Conservation (phyloP, 192 early-diverging fungal species). For the Pilaira anomala region DNA sequence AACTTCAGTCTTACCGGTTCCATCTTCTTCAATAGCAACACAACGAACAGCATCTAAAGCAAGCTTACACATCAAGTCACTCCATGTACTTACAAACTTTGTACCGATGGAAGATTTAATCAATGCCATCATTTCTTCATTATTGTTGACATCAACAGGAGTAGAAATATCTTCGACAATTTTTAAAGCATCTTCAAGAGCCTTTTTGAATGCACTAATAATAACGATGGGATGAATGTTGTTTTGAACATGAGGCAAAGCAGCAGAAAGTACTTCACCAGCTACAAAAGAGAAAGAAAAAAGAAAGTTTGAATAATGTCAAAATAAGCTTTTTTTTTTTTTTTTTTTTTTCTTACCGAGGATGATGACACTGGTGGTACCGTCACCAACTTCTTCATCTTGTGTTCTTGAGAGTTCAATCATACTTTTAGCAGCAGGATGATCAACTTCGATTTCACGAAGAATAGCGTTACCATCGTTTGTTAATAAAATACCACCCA, state of each 20-base stretch:
- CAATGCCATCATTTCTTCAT: slow-evolving; percentile 86
- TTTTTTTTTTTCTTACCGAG: slow-evolving; percentile 70
- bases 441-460: slow-evolving; percentile 98
- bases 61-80: slow-evolving; percentile 95
- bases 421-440: slow-evolving; percentile 99
- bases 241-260: slow-evolving; percentile 91
- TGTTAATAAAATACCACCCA: slow-evolving; percentile 98
- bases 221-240: slow-evolving; percentile 99
- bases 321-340: too few relatives aligned
- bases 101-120: slow-evolving; percentile 95
- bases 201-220: slow-evolving; percentile 88
- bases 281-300: slow-evolving; percentile 48
- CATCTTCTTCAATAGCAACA: slow-evolving; percentile 64
- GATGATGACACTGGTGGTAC: slow-evolving; percentile 98
- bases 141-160: slow-evolving; percentile 79
- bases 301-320: not conserved
- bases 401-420: slow-evolving; percentile 98
- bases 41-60: slow-evolving; percentile 95
- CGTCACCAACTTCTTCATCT: slow-evolving; percentile 99
- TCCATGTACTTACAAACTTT: slow-evolving; percentile 95
- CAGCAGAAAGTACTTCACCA: slow-evolving; percentile 91
- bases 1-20: slow-evolving; percentile 77
- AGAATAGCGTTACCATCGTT: slow-evolving; percentile 99
- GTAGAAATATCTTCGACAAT: slow-evolving; percentile 83
- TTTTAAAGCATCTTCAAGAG: slow-evolving; percentile 86